Base-by-base conservation (phyloP, 768 basidiomycete species). In the Pholiota microspora region DNA sequence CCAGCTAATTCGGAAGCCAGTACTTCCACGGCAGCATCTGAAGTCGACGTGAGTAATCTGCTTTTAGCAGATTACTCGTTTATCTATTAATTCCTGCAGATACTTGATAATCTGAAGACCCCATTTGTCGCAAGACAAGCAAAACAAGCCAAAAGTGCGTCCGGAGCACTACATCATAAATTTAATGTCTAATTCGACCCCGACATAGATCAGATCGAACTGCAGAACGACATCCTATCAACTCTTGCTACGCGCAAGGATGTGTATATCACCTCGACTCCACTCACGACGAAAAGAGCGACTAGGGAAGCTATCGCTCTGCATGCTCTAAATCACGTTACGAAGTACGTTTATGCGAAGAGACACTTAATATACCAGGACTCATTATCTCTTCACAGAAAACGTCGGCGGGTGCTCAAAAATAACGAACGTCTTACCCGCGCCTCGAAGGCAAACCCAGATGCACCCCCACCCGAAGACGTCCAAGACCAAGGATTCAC, bases 401-500 rank as follows among this genome's bases (percentile, higher is more conserved):
- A 95, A 62, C 92, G 96, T 18, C 85, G 90, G 15, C 82, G 84
- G 7, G 80, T 99, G 29, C 76, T 98, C 2, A 95, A 95, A 70
- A 98, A 95, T 70, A 98, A 98, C 63, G 93, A 96, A 59, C 89
- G 89, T 35, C 77, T 98, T n/a, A 78, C 89, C 0, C 82, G 86
- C 59, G 83, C 85, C 8, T 70, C 79, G 8, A 87, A 90, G 68
- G 67, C 78, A 13, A 74, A 78, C 47, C 72, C 77, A 1, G 73
- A 78, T 32, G 71, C 73, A 6, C 74, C 83, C 21, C 77, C 81
- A 2, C 85, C 86, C 2, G 84, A 87, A 69, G 85, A 92, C 56
- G 80, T 91, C 12, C 92, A 92, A 72, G 97, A 99, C 66, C 97
- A 98, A 78, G 96, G 96, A 24, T 98, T 98, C 72, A 97, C 95